These are phyloP conservation scores for Fraxinus pennsylvanica DNA, from an alignment of 257 asterid genomes.

Conservation along the genomic window DNA sequence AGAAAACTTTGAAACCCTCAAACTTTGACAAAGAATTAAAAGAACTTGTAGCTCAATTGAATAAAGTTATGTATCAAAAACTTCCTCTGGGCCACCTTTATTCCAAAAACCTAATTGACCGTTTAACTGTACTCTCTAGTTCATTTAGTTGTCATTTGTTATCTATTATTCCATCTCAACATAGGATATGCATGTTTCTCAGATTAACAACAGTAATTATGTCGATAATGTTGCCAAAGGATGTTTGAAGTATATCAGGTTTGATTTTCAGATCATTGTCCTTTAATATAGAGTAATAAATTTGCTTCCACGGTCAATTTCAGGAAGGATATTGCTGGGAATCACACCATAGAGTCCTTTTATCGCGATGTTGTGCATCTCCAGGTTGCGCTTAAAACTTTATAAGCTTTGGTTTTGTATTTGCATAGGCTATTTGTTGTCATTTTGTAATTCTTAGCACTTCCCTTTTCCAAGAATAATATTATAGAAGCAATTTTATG, in stretches of 20 bases:
- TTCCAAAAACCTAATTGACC: background rate
- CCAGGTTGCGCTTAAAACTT: constrained; percentile 56
- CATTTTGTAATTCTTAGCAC: background rate
- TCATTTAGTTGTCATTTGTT: background rate
- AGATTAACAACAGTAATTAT: background rate
- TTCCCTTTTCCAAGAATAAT: background rate
- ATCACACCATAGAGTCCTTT: constrained; percentile 57
- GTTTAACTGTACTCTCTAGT: background rate
- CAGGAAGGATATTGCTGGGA: constrained; percentile 86
- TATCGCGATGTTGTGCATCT: constrained; percentile 75
- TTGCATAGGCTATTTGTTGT: background rate
- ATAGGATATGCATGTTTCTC: background rate
- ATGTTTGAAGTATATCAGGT: background rate
- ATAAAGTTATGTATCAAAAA: background rate
- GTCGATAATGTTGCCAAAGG: background rate
- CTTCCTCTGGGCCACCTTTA: background rate
- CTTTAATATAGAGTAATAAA: constrained; percentile 14
- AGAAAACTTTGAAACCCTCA: background rate
- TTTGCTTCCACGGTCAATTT: constrained; percentile 29
- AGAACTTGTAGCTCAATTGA: background rate
- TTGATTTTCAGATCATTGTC: background rate
- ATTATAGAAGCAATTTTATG: background rate
- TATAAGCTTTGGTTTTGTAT: constrained; percentile 21
- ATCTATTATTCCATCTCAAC: background rate
- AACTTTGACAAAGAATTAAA: background rate